phyloP scores from a whole-genome alignment of 2,329 filamentous ascomycete genomes.

The Ascochyta fabae region DNA sequence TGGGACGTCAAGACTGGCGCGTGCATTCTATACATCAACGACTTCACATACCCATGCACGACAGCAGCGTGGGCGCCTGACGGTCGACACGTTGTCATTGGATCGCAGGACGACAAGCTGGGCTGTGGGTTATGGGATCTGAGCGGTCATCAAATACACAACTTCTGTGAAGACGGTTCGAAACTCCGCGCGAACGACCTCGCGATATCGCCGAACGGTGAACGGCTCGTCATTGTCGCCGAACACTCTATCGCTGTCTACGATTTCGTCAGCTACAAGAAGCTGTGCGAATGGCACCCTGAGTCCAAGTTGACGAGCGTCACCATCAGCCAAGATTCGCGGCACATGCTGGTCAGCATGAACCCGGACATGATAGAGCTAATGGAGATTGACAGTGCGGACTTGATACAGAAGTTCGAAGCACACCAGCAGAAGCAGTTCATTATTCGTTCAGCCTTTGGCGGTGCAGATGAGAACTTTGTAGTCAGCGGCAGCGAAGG shows the following conservation, averaged over 20 bases:
- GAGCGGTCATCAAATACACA: slow-evolving; percentile 65
- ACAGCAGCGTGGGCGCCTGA: slow-evolving; percentile 89
- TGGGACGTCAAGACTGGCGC: slow-evolving; percentile 67
- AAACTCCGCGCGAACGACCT: slow-evolving; percentile 82
- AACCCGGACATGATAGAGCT: slow-evolving; percentile 77
- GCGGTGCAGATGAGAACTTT: slow-evolving; percentile 90
- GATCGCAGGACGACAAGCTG: slow-evolving; percentile 48
- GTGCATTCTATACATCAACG: slow-evolving; percentile 65
- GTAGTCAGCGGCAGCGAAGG: slow-evolving; percentile 91
- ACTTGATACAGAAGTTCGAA: slow-evolving; percentile 74
- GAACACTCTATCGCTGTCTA: slow-evolving; percentile 78
- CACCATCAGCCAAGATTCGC: slow-evolving; percentile 80
- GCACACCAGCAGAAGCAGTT: slow-evolving; percentile 78
- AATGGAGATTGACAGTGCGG: slow-evolving; percentile 75
- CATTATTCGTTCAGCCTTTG: slow-evolving; percentile 83
- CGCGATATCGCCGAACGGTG: slow-evolving; percentile 80
- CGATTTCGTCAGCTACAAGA: slow-evolving; percentile 75
- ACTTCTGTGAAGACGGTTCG: slow-evolving; percentile 63
- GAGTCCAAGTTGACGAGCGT: slow-evolving; percentile 79
- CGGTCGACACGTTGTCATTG: slow-evolving; percentile 77
- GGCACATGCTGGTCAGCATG: slow-evolving; percentile 81
- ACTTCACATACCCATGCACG: slow-evolving; percentile 84
- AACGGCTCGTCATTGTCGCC: slow-evolving; percentile 79
- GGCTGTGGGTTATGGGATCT: slow-evolving; percentile 65
- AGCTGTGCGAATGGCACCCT: slow-evolving; percentile 75